Conservation (phyloP, 2,329 filamentous ascomycete genomes). For the Talaromyces sp. region DNA sequence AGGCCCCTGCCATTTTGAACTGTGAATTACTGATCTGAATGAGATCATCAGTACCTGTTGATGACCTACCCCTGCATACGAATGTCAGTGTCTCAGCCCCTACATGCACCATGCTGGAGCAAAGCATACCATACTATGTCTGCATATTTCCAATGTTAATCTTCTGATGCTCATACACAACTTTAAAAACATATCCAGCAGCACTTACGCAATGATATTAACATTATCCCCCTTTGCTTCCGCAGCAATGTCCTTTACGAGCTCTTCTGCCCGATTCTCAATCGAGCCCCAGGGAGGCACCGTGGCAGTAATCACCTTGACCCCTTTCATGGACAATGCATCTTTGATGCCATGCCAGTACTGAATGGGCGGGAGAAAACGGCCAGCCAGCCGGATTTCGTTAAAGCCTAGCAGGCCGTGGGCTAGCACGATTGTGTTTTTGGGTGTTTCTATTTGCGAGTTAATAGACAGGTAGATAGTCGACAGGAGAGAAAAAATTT, state of each 20-base stretch:
- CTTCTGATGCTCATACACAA: not conserved
- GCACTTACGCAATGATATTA: constrained; percentile 58
- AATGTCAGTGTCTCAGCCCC: not conserved
- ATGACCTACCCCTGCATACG: constrained; percentile 26
- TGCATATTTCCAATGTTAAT: constrained; percentile 13
- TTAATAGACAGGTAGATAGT: not conserved
- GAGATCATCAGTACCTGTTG: not conserved
- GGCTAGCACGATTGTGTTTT: constrained; percentile 57
- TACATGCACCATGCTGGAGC: not conserved
- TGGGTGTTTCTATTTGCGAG: constrained; percentile 34
- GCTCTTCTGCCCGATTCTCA: constrained; percentile 50
- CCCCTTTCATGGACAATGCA: constrained; percentile 47
- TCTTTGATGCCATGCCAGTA: constrained; percentile 62
- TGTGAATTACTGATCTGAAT: constrained; percentile 2
- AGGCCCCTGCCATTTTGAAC: constrained; percentile 45
- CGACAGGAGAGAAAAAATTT: too few species aligned
- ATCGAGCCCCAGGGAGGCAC: constrained; percentile 57
- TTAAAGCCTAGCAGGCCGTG: constrained; percentile 64
- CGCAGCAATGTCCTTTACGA: constrained; percentile 48
- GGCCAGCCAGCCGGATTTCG: constrained; percentile 52
- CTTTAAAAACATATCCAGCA: not conserved
- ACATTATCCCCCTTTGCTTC: constrained; percentile 53
- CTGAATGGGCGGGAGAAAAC: constrained; percentile 51
- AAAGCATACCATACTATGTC: constrained; percentile 44
- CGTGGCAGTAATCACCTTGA: constrained; percentile 57